These are phyloP conservation scores for Rhizopogon roseolus DNA, from an alignment of 768 basidiomycete genomes.

Conservation along the genomic window DNA sequence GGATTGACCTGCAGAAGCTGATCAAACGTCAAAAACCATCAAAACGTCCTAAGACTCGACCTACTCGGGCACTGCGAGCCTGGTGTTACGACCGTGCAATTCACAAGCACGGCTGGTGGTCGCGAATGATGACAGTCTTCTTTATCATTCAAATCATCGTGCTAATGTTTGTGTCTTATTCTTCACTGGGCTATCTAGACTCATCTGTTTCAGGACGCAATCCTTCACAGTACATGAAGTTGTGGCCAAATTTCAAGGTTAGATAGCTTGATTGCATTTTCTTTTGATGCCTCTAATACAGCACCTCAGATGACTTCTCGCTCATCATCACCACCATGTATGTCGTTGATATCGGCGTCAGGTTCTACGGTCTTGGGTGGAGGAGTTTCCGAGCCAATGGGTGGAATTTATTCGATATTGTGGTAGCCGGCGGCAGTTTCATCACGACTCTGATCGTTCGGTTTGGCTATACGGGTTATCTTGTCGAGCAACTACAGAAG, in stretches of 20 bases:
- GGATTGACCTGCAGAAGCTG: conserved; percentile 90
- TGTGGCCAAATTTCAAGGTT: conserved; percentile 58
- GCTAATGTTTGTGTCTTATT: conserved; percentile 59
- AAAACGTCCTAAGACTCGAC: conserved; percentile 65
- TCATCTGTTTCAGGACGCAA: conserved; percentile 58
- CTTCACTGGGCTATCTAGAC: background rate
- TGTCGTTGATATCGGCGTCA: conserved; percentile 68
- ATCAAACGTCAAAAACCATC: conserved; percentile 85
- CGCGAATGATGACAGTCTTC: conserved; percentile 68
- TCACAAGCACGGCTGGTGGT: conserved; percentile 93
- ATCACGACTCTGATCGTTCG: conserved; percentile 75
- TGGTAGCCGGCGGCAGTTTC: conserved; percentile 78
- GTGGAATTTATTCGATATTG: conserved; percentile 90
- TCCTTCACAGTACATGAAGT: conserved; percentile 52
- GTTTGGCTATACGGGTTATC: conserved; percentile 45
- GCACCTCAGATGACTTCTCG: conserved; percentile 65
- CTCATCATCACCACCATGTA: conserved; percentile 70
- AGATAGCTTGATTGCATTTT: background rate
- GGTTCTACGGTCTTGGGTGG: conserved; percentile 84
- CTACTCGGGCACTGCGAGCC: conserved; percentile 47
- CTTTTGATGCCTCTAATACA: conserved; percentile 7
- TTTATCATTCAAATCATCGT: conserved; percentile 80
- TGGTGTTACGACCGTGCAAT: conserved; percentile 95
- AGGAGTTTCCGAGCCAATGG: conserved; percentile 81
- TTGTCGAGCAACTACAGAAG: conserved; percentile 70